Base-by-base conservation (phyloP, 345 rosid genomes). In the Eucalyptus pauciflora region DNA sequence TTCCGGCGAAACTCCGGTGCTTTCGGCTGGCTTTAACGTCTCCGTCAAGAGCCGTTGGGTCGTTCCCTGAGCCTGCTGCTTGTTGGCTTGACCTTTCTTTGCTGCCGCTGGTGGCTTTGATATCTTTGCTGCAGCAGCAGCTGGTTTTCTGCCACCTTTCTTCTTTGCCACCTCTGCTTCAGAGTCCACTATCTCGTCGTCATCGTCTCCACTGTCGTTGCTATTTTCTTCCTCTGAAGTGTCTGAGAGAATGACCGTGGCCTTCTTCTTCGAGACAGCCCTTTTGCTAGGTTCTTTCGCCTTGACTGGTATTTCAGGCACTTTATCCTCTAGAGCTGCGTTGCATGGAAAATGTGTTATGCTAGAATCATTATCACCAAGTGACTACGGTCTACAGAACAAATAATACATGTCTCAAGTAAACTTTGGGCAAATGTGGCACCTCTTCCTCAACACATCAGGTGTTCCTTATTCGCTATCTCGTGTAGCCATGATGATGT, bases 11-110 rank as follows among this genome's bases (percentile, higher is more conserved):
- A 93, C 92, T 41, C 90, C 94, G 5, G 92, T 37, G 62, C 50
- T 45, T 88, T 91, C 96, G 13, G 93, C 90, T n/a, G 96, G 96
- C 90, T 93, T 92, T 91, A 95, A 67, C 94, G 93, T 94, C 52
- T 92, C 93, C 5, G 95, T 93, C 27, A 96, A 86, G 25, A 94
- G 95, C 94, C 91, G 94, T 94, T 94, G 95, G 31, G 87, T 92
- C 43, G 92, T 93, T 29, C 93, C 91, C 24, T 92, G 20, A 41
- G 83, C 27, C 25, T 2, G 48, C 48, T 76, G 97, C 91, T 98
- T 92, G 90, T 95, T 96, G 15, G 95, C 95, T 52, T 93, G 95
- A 51, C 94, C 98, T 2, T 96, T 93, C 12, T 95, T 92, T 37
- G 48, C 13, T 76, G 85, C 5, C 41, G 85, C 16, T 11, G 48